Base-by-base conservation (phyloP, 345 rosid genomes). In the Melaleuca quinquenervia region DNA sequence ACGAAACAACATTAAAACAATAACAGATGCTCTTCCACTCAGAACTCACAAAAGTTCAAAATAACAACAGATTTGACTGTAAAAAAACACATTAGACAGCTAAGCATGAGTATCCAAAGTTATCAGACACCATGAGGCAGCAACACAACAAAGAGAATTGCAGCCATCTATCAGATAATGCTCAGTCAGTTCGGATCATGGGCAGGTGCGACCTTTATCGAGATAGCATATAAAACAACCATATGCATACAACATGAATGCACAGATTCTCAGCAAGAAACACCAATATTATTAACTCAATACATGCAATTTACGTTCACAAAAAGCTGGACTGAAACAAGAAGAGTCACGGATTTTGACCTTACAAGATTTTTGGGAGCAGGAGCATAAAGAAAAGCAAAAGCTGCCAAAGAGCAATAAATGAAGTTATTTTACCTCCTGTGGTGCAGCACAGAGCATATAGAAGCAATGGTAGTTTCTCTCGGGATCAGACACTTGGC, bases 381-480 rank as follows among this genome's bases (percentile, higher is more conserved):
- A 11, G 55, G 20, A 76, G 32, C 44, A 15, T 88, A 84, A 52
- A 45, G 84, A 85, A 51, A 87, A 55, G 62, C 29, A 88, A 51
- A 87, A 51, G 84, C 45, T 13, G 3, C 56, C 24, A 50, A 82
- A 82, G 52, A 50, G 53, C 53, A 82, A 82, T 48, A 21, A 82
- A 44, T 12, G 32, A 82, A 29, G 60, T 82, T 52, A 83, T 29
- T 78, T 85, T 92, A 94, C 99, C 95, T 95, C 92, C 8, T 89
- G 86, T 0, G 99, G 98, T 83, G 98, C 99, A 86, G 98, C 95
- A 85, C 99, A 97, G 87, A 97, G 98, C 98, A 97, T 96, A 91
- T 97, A 97, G 90, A 97, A 97, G 91, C 99, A 97, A 90, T 96
- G 99, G 87, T 97, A 97, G 89, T 97, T 97, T 92, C 99, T 94